A percentile compares a stretch with the other conserved stretches of the same genome.
Conservation (phyloP, 2,329 filamentous ascomycete genomes). For the Periglandula ipomoeae region DNA sequence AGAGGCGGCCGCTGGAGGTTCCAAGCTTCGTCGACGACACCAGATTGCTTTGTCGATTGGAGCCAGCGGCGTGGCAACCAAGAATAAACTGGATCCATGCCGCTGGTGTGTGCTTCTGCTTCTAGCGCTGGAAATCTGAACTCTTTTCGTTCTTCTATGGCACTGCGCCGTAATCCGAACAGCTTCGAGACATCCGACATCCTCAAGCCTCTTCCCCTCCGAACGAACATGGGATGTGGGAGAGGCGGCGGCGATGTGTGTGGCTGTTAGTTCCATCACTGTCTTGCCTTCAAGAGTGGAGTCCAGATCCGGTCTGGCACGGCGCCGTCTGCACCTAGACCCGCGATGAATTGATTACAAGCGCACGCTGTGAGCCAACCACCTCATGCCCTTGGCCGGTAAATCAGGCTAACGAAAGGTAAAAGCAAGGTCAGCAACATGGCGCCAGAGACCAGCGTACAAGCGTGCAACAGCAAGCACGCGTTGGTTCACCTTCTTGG, state of each 20-base stretch:
- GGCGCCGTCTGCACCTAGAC: constrained; percentile 5
- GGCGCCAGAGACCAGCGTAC: neutral
- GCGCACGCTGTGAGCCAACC: constrained; percentile 6
- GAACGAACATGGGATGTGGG: neutral
- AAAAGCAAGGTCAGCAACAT: constrained; percentile 4
- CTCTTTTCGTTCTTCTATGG: too few species aligned
- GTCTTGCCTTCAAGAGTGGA: constrained; percentile 24
- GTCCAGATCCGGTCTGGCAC: constrained; percentile 24
- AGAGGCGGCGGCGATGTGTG: constrained; percentile 10
- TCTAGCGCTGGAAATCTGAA: too few species aligned
- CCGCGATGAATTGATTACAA: neutral
- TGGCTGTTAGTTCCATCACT: constrained; percentile 16
- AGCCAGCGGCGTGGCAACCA: neutral
- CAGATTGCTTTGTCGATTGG: neutral
- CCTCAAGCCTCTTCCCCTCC: neutral
- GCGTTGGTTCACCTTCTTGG: too few species aligned
- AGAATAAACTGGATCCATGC: neutral
- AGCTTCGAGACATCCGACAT: neutral
- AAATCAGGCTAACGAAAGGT: constrained; percentile 7
- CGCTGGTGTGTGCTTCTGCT: neutral
- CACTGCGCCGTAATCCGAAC: too few species aligned
- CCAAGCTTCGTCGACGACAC: neutral
- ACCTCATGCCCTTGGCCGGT: neutral
- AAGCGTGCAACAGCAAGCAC: neutral
- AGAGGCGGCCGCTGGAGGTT: neutral